Evolutionary conservation across 495 filamentous ascomycete species (phyloP).

Genomic region (Melanomma pulvis-pyrius): DNA sequence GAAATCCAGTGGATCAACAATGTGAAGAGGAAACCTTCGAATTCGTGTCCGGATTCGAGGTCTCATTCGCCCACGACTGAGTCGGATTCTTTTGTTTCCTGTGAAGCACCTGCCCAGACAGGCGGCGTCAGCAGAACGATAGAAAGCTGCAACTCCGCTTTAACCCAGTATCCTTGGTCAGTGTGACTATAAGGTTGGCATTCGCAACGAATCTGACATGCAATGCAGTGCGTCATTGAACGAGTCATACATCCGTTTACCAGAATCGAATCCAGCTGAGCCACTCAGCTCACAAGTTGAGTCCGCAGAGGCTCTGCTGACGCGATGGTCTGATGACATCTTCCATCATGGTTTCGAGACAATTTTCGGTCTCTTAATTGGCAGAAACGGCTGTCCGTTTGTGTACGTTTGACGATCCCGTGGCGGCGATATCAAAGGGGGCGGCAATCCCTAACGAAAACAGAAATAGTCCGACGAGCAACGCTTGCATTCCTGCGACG

Average conservation of each 20-base stretch:
- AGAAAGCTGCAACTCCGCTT: no score
- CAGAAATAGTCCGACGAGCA: background rate
- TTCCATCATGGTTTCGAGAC: background rate
- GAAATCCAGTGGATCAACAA: background rate
- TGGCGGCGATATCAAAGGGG: background rate
- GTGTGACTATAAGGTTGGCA: no score
- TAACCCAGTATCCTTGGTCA: no score
- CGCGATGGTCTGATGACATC: background rate
- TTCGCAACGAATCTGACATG: no score
- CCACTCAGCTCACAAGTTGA: background rate
- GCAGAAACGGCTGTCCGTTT: background rate
- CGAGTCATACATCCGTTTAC: background rate
- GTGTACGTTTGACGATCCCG: background rate
- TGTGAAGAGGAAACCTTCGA: background rate
- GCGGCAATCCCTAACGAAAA: background rate
- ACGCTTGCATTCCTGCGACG: background rate
- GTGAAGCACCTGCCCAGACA: no score
- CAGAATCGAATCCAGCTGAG: background rate
- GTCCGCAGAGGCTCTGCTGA: background rate
- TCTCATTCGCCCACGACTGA: background rate
- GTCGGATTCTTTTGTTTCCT: no score
- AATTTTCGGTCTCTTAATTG: background rate
- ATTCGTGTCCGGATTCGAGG: background rate
- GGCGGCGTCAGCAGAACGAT: no score
- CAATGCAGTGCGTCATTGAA: background rate